Conservation (phyloP, 2,329 filamentous ascomycete species). For the Apiospora pterosperma region DNA sequence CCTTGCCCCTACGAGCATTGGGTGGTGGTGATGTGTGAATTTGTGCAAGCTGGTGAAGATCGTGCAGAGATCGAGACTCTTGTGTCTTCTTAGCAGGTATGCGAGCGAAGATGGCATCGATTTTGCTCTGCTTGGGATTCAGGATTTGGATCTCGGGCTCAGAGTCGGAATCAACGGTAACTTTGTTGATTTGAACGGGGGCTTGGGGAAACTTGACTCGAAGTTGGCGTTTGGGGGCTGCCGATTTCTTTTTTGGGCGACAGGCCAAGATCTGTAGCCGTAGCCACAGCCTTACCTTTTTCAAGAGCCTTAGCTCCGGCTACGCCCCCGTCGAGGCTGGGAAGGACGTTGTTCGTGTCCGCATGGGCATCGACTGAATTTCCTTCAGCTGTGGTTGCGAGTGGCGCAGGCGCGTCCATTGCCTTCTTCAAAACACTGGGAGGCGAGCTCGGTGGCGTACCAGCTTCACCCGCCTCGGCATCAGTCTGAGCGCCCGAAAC, state of each 20-base stretch:
- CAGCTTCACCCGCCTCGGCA: slow-evolving; percentile 45
- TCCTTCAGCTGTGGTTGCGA: not conserved
- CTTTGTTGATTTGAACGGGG: slow-evolving; percentile 33
- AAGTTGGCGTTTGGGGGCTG: slow-evolving; percentile 42
- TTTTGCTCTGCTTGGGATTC: slow-evolving; percentile 44
- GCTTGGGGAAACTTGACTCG: slow-evolving; percentile 44
- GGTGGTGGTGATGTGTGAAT: slow-evolving; percentile 58
- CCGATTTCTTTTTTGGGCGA: slow-evolving; percentile 22
- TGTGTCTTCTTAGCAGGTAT: slow-evolving; percentile 60
- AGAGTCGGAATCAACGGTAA: slow-evolving; percentile 36
- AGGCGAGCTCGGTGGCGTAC: slow-evolving; percentile 73
- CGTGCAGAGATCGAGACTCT: slow-evolving; percentile 61
- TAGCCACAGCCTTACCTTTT: slow-evolving; percentile 61
- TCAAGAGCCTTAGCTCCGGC: slow-evolving; percentile 34
- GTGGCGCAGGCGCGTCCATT: slow-evolving; percentile 2
- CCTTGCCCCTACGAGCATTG: slow-evolving; percentile 39
- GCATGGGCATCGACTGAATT: not conserved
- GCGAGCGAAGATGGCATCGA: slow-evolving; percentile 67
- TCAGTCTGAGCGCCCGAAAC: slow-evolving; percentile 44
- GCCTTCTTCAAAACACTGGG: slow-evolving; percentile 34
- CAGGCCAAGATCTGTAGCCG: slow-evolving; percentile 20
- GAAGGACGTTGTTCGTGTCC: slow-evolving; percentile 24
- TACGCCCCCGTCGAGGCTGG: slow-evolving; percentile 33
- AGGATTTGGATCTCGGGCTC: slow-evolving; percentile 66
- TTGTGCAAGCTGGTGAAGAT: slow-evolving; percentile 71